Percentiles rank a stretch among this genome's conserved stretches.
These are phyloP conservation scores for Aspergillus aculeatus DNA, from an alignment of 2,329 filamentous ascomycete species.

Conservation along the genomic window DNA sequence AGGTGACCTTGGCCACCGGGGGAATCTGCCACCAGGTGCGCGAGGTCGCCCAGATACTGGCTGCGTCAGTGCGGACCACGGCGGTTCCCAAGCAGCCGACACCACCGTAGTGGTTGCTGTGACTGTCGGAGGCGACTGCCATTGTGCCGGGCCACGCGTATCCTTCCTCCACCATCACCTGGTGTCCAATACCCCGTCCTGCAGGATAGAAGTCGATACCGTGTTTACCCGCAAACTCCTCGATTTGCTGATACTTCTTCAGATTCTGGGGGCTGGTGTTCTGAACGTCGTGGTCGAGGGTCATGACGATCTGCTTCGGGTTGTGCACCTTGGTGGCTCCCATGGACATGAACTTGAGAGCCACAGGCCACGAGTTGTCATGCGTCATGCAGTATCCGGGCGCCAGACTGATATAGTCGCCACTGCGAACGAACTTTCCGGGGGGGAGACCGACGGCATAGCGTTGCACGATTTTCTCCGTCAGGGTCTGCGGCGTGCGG, in stretches of 20 bases:
- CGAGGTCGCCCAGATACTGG: conserved; percentile 79
- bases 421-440: conserved; percentile 72
- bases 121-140: conserved; percentile 68
- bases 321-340: conserved; percentile 73
- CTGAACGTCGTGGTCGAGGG: conserved; percentile 85
- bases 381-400: conserved; percentile 81
- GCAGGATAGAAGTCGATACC: conserved; percentile 75
- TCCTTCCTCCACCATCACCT: conserved; percentile 72
- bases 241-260: conserved; percentile 78
- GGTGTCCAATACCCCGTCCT: conserved; percentile 81
- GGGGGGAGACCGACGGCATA: conserved; percentile 73
- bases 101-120: conserved; percentile 82
- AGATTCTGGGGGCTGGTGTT: conserved; percentile 76
- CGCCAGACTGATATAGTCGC: conserved; percentile 78
- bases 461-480: conserved; percentile 87
- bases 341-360: conserved; percentile 77
- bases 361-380: conserved; percentile 77
- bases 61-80: conserved; percentile 83
- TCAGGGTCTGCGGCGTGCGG: conserved; percentile 67
- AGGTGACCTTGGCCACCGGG: conserved; percentile 74
- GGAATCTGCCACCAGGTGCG: conserved; percentile 88
- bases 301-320: conserved; percentile 73
- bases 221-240: conserved; percentile 76
- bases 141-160: conserved; percentile 84
- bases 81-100: conserved; percentile 75